Percentiles rank a stretch among this genome's conserved stretches.
phyloP scores from a whole-genome alignment of 2,329 filamentous ascomycete species.

The Parastagonospora nodorum region DNA sequence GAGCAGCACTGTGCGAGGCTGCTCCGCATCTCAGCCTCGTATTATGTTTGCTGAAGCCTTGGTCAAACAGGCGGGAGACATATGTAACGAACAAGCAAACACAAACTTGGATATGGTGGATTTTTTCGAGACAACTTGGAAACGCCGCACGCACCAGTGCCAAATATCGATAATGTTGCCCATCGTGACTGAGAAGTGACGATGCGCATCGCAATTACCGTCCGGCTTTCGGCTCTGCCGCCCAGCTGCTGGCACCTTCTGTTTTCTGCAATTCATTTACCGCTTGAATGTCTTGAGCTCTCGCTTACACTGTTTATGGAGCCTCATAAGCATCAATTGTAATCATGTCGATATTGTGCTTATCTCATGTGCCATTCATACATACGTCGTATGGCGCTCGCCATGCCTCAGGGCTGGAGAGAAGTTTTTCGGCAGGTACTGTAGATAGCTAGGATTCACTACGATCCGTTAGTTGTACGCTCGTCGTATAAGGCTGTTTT shows the following conservation, averaged over 20 bases:
- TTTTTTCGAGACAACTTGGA: background rate
- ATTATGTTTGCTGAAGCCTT: background rate
- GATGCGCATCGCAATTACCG: conserved; percentile 22
- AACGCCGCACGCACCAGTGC: background rate
- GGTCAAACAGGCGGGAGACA: no score
- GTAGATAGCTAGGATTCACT: no score
- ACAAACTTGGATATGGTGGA: background rate
- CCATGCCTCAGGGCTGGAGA: no score
- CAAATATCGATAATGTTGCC: background rate
- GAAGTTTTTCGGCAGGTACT: no score
- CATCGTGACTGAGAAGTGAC: conserved; percentile 10
- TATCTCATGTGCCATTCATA: no score
- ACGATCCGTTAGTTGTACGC: no score
- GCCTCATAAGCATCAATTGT: no score
- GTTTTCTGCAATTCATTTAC: background rate
- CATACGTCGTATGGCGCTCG: no score
- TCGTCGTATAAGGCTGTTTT: no score
- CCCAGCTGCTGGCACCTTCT: conserved; percentile 12
- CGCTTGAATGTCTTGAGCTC: background rate
- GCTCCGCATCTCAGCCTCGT: conserved; percentile 8
- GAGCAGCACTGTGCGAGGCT: conserved; percentile 8
- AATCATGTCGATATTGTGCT: no score
- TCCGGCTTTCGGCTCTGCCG: conserved; percentile 13
- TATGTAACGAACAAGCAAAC: no score
- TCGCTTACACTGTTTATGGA: background rate